These are phyloP conservation scores for Cicer arietinum DNA, from an alignment of 306 rosid species.

Conservation along the genomic window DNA sequence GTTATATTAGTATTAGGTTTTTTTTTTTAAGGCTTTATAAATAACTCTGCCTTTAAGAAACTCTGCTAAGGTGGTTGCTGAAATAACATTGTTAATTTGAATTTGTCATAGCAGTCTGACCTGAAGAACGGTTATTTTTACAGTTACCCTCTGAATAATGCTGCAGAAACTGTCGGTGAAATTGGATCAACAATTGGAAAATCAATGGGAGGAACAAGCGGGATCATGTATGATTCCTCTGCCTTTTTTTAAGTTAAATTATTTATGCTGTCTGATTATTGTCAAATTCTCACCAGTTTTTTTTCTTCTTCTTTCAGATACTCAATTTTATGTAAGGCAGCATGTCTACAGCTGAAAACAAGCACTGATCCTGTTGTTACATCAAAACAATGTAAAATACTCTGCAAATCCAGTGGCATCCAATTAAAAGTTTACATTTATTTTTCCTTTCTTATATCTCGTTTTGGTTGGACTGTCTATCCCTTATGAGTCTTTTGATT, in stretches of 20 bases:
- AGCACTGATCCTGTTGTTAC: slow-evolving; percentile 55
- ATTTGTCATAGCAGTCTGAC: slow-evolving; percentile 44
- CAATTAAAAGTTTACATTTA: slow-evolving; percentile 18
- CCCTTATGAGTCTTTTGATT: slow-evolving; percentile 49
- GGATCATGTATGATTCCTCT: slow-evolving; percentile 70
- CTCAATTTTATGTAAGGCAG: slow-evolving; percentile 81
- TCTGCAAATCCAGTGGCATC: slow-evolving; percentile 33
- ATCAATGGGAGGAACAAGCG: slow-evolving; percentile 98
- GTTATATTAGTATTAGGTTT: slow-evolving; percentile 13
- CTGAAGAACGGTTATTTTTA: slow-evolving; percentile 39
- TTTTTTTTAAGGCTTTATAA: slow-evolving; percentile 4
- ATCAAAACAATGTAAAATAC: slow-evolving; percentile 67
- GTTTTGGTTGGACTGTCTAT: slow-evolving; percentile 15
- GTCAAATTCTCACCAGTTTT: slow-evolving; percentile 6
- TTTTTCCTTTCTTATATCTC: not conserved
- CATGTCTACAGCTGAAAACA: slow-evolving; percentile 68
- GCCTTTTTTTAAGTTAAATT: slow-evolving; percentile 36
- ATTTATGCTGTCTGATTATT: slow-evolving; percentile 29
- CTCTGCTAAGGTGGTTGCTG: slow-evolving; percentile 31
- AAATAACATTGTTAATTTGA: slow-evolving; percentile 35
- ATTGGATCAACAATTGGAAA: slow-evolving; percentile 80
- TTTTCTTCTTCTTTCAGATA: slow-evolving; percentile 55
- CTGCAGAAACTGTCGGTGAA: slow-evolving; percentile 82
- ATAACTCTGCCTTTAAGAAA: slow-evolving; percentile 16
- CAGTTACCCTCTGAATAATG: slow-evolving; percentile 97